phyloP scores from a whole-genome alignment of 345 rosid species.

The Pelargonium nanum region DNA sequence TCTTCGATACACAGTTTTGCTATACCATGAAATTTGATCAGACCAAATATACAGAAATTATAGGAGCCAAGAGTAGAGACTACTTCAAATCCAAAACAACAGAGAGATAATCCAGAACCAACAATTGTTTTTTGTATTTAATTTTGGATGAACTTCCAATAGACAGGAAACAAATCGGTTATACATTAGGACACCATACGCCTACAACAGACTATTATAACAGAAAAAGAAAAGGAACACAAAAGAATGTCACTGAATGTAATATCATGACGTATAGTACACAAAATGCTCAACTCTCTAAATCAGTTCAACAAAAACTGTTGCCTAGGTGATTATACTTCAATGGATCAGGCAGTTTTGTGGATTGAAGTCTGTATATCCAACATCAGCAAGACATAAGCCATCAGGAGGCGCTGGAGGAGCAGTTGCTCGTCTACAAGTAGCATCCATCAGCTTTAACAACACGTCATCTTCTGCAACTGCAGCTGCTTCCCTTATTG shows the following conservation, averaged over 20 bases:
- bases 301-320: background rate
- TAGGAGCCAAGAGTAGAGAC: too few species aligned
- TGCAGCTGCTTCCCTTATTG: constrained; percentile 88
- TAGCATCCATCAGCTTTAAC: constrained; percentile 62
- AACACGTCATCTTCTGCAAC: constrained; percentile 69
- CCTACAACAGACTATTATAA: too few species aligned
- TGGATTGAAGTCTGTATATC: constrained; percentile 62
- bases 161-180: too few species aligned
- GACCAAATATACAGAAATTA: too few species aligned
- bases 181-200: too few species aligned
- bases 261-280: background rate
- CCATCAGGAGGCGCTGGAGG: constrained; percentile 92
- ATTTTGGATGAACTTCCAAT: too few species aligned
- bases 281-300: background rate
- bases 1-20: too few species aligned
- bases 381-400: constrained; percentile 73
- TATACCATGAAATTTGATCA: too few species aligned
- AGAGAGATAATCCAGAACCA: background rate
- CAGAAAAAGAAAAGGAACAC: background rate
- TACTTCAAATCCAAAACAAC: too few species aligned
- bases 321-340: background rate
- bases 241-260: background rate
- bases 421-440: constrained; percentile 89
- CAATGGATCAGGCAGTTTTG: constrained; percentile 36
- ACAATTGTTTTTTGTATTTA: too few species aligned